Evolutionary conservation across 768 basidiomycete genomes (phyloP).

Genomic region (Chalciporus chontae): DNA sequence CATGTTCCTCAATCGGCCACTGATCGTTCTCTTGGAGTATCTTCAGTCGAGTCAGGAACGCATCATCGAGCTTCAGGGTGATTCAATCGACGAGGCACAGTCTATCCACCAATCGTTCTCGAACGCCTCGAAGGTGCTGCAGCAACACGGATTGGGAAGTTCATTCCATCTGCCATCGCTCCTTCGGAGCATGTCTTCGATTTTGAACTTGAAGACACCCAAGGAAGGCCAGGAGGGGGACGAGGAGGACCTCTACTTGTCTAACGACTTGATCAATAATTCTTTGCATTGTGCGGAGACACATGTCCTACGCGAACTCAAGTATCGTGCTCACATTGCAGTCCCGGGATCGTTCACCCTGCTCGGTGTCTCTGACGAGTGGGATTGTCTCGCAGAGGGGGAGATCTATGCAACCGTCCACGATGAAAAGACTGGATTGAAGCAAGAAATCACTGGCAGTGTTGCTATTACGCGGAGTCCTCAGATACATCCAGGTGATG

Average conservation of each 20-base stretch:
- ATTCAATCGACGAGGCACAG: constrained; percentile 36
- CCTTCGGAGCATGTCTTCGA: constrained; percentile 33
- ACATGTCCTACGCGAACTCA: constrained; percentile 49
- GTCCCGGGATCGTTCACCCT: constrained; percentile 48
- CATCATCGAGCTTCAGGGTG: constrained; percentile 37
- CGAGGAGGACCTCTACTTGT: constrained; percentile 5
- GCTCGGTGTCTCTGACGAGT: constrained; percentile 52
- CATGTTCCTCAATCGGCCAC: constrained; percentile 44
- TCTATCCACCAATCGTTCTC: constrained; percentile 32
- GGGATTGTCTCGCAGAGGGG: constrained; percentile 41
- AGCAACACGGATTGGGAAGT: constrained; percentile 42
- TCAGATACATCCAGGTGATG: constrained; percentile 50
- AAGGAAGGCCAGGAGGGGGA: constrained; percentile 7
- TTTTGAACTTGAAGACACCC: constrained; percentile 30
- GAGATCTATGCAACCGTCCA: constrained; percentile 45
- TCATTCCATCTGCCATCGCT: constrained; percentile 45
- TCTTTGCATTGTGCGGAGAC: constrained; percentile 38
- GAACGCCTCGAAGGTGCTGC: constrained; percentile 37
- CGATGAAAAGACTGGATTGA: constrained; percentile 29
- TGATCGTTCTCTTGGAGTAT: constrained; percentile 48
- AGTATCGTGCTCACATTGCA: constrained; percentile 47
- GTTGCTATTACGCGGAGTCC: constrained; percentile 51
- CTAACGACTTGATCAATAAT: constrained; percentile 36
- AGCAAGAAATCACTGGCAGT: constrained; percentile 32
- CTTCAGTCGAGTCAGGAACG: constrained; percentile 34